Evolutionary conservation across 345 rosid genomes (phyloP), one percentile per base, ranked within the genome.

Genomic region (Eucalyptus caleyi): DNA sequence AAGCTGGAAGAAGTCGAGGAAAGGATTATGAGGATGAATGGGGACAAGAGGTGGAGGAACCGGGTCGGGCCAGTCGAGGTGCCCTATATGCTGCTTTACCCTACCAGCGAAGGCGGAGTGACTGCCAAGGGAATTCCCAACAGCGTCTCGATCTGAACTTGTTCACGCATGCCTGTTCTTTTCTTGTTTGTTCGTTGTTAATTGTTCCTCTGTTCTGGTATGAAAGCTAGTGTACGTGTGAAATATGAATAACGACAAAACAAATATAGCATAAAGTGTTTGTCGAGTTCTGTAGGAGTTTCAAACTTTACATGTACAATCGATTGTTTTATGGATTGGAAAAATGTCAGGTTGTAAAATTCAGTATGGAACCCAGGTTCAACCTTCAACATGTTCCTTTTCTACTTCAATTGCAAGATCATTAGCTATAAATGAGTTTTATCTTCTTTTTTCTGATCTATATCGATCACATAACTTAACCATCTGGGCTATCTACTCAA

Each of bases 71-170:
- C 92, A 16, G 92, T 89, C 10, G 60, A 89, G 32, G 82, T 91
- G 82, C 92, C 91, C 4, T 89, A 91, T 59, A 89, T 88, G 34
- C 87, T 91, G 83, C 81, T 91, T 50, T 87, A 49, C 30, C 92
- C 90, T 4, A 87, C 88, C 45, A 86, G 91, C 37, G 91, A 72
- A 40, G 56, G 56, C 8, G 92, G 92, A 30, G 86, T 91, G 9
- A 89, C 92, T 44, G 92, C 90, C 12, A 89, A 60, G 89, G 92
- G 92, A 11, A 89, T 91, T 86, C 92, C 92, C 9, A 87, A 87
- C 80, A 91, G 92, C 69, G 65, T 89, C 56, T 51, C 90, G 50
- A 83, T 85, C 42, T 91, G 27, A 89, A 21, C 67, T 44, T 47
- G 23, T 21, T 0, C 50, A 40, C 30, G 30, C 30, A 1, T 27